Conservation (phyloP, 441 rosid species). For the Manihot esculenta region DNA sequence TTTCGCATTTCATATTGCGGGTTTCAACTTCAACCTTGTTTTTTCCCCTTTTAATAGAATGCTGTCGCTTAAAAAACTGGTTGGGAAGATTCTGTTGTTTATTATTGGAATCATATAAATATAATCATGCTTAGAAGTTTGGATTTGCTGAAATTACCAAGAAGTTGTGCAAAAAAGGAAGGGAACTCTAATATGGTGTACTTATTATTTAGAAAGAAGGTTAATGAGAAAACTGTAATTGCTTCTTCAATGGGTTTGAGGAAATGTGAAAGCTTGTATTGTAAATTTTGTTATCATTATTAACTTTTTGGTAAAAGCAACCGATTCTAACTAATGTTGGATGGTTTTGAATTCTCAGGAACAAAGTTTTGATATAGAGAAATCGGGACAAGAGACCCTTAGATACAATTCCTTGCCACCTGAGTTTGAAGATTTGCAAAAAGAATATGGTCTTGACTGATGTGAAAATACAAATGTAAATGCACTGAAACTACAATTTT, state of each 20-base stretch:
- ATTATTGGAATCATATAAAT: background rate
- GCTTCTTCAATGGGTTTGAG: background rate
- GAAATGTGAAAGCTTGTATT: background rate
- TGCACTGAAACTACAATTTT: slow-evolving; percentile 31
- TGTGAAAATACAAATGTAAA: slow-evolving; percentile 39
- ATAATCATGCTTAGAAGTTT: slow-evolving; percentile 2
- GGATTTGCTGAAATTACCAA: background rate
- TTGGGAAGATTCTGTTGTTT: background rate
- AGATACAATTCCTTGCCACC: slow-evolving; percentile 12
- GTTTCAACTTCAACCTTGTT: background rate
- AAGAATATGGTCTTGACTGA: slow-evolving; percentile 21
- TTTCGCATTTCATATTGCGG: background rate
- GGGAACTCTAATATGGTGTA: background rate
- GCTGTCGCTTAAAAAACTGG: too few species aligned
- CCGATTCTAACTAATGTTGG: background rate
- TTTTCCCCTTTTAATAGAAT: too few species aligned
- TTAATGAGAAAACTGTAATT: background rate
- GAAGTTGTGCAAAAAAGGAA: background rate
- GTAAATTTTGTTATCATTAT: background rate
- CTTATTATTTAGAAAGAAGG: background rate
- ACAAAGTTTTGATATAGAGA: slow-evolving; percentile 79
- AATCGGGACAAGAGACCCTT: slow-evolving; percentile 9
- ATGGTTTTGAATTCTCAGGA: slow-evolving; percentile 38
- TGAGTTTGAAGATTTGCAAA: slow-evolving; percentile 25
- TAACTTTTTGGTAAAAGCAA: background rate